These are phyloP conservation scores for Melocanna baccifera DNA, from an alignment of 176 grass and related monocot genomes.

Conservation along the genomic window DNA sequence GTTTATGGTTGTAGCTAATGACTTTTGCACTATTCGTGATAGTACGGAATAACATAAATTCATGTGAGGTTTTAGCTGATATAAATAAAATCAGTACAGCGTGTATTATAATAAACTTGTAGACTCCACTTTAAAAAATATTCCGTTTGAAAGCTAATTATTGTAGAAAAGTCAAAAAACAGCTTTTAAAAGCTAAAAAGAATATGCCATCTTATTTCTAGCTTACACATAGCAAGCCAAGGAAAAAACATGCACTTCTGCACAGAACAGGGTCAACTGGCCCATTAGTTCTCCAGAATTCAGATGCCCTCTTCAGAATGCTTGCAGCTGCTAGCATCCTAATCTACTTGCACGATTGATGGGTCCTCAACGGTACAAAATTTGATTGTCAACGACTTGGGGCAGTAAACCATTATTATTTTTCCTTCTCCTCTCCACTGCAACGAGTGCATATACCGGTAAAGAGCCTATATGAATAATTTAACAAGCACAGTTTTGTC, in stretches of 20 bases:
- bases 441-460: constrained; percentile 1
- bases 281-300: background rate
- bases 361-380: constrained; percentile 6
- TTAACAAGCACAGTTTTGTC: constrained; percentile 2
- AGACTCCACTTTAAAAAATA: no score
- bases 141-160: no score
- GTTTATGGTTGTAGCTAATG: no score
- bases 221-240: background rate
- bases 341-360: constrained; percentile 38
- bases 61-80: no score
- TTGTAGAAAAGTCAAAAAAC: no score
- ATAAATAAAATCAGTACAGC: no score
- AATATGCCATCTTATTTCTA: background rate
- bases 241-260: background rate
- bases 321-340: constrained; percentile 1
- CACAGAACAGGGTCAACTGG: background rate
- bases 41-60: no score
- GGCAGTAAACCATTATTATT: constrained; percentile 5
- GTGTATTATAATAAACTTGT: no score
- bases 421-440: background rate
- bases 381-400: constrained; percentile 18
- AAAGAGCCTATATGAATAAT: background rate
- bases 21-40: no score
- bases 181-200: no score
- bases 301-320: constrained; percentile 12